Evolutionary conservation across 257 asterid genomes (phyloP), one percentile per base, ranked within the genome.

Genomic region (Capsicum baccatum): DNA sequence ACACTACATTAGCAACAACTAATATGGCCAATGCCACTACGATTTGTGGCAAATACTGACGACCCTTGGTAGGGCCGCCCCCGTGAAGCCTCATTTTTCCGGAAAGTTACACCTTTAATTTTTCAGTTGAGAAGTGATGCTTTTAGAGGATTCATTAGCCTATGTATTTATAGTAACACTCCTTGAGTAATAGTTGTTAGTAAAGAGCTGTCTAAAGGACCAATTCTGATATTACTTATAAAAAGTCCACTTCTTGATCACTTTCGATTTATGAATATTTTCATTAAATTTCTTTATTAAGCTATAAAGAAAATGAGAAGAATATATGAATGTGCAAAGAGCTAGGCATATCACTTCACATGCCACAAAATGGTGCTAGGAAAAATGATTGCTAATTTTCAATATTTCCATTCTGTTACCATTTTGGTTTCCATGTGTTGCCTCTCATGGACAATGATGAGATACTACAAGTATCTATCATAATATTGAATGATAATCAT

Each of bases 141-240:
- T 69, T 80, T 63, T 54, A 11, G 2, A 1, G 54, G 74, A 37
- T 82, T 58, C 48, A 48, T 21, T 56, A 1, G 76, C 76, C 9
- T 67, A 62, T 64, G 73, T 89, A 88, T 89, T 86, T 90, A 91
- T 90, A 90, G 84, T 59, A 48, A 21, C 7, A 4, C 7, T 4
- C 12, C 14, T 13, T 62, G 4, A 35, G 79, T 47, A 63, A 52
- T 8, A 70, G 79, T 88, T 79, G 86, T 86, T 89, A 67, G 83
- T 15, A 85, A 1, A 73, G 83, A 81, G 92, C 91, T 87, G 89
- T 89, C 94, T 42, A 37, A 79, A 79, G 58, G 92, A 91, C 91
- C 67, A 85, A 88, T 79, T 90, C 93, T 69, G 33, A 81, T 26
- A 81, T 91, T 88, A 90, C 83, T 79, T 89, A 2, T 66, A 85